Conservation (phyloP, 2,329 filamentous ascomycete genomes). For the Colletotrichum cuscutae region DNA sequence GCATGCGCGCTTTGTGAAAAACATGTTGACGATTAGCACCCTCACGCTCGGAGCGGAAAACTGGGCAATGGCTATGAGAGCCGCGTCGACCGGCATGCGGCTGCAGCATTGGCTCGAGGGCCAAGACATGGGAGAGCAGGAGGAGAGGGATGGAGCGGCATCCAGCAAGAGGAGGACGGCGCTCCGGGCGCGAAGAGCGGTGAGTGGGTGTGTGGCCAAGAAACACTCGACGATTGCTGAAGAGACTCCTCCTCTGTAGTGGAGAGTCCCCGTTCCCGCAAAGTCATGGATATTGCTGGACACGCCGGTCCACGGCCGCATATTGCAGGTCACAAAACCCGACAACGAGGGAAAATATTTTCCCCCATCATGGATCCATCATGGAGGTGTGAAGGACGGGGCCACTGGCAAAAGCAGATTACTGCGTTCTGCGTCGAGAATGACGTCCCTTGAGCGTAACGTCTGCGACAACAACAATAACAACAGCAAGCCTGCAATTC, state of each 20-base stretch:
- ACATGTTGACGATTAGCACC: slow-evolving; percentile 53
- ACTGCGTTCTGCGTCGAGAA: neutral
- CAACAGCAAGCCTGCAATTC: neutral
- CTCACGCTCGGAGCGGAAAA: slow-evolving; percentile 59
- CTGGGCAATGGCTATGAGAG: slow-evolving; percentile 55
- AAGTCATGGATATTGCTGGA: neutral
- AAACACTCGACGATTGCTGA: neutral
- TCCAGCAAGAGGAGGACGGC: neutral
- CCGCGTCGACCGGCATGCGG: slow-evolving; percentile 48
- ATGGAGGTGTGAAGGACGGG: neutral
- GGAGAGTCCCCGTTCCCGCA: neutral
- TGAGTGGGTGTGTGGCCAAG: slow-evolving; percentile 23
- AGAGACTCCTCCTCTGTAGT: neutral
- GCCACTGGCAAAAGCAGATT: slow-evolving; percentile 5
- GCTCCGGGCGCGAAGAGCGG: slow-evolving; percentile 20
- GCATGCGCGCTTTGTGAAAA: slow-evolving; percentile 58
- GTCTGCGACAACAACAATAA: neutral
- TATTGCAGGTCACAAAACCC: neutral
- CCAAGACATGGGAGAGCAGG: neutral
- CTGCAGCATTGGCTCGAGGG: slow-evolving; percentile 55
- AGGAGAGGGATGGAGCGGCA: neutral
- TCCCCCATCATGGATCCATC: neutral
- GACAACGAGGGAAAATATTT: slow-evolving; percentile 4
- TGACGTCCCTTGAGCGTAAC: slow-evolving; percentile 1
- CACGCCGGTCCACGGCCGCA: neutral